Percentiles rank a stretch among this genome's conserved stretches.
Evolutionary conservation across 192 early-diverging fungal species (phyloP).

Genomic region (Coemansia sp.): DNA sequence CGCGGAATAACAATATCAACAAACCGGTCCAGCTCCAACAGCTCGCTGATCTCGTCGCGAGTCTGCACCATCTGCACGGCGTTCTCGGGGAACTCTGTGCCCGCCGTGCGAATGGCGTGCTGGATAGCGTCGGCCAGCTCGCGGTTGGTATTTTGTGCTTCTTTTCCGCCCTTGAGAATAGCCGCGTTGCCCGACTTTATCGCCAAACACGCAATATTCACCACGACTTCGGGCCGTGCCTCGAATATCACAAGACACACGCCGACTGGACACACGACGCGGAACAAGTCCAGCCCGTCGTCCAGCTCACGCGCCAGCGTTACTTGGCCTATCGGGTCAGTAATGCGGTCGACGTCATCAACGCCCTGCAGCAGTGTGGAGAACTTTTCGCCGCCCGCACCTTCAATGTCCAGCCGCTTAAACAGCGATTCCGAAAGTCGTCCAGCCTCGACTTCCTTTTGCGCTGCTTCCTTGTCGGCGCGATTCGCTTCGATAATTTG

Average conservation of each 20-base stretch:
- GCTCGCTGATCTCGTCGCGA: constrained; percentile 80
- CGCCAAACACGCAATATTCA: constrained; percentile 91
- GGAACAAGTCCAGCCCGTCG: constrained; percentile 81
- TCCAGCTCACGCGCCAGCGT: constrained; percentile 78
- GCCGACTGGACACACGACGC: constrained; percentile 90
- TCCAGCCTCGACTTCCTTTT: constrained; percentile 68
- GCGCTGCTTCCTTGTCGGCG: constrained; percentile 69
- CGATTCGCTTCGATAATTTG: constrained; percentile 78
- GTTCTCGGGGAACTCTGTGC: constrained; percentile 58
- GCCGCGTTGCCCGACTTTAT: constrained; percentile 98
- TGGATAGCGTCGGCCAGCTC: constrained; percentile 74
- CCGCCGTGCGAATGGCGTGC: constrained; percentile 67
- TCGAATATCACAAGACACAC: constrained; percentile 97
- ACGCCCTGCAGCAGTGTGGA: constrained; percentile 85
- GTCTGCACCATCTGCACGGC: constrained; percentile 87
- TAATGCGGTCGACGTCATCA: constrained; percentile 78
- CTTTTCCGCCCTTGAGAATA: constrained; percentile 96
- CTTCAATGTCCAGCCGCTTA: constrained; percentile 85
- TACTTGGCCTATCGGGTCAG: constrained; percentile 83
- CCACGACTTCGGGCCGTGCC: constrained; percentile 97
- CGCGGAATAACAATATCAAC: constrained; percentile 97
- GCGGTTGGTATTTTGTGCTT: constrained; percentile 78
- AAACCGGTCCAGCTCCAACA: constrained; percentile 86
- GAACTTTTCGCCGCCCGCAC: constrained; percentile 75
- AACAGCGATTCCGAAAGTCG: constrained; percentile 73